phyloP scores from a whole-genome alignment of 495 filamentous ascomycete species.

The Daldinia caldariorum region DNA sequence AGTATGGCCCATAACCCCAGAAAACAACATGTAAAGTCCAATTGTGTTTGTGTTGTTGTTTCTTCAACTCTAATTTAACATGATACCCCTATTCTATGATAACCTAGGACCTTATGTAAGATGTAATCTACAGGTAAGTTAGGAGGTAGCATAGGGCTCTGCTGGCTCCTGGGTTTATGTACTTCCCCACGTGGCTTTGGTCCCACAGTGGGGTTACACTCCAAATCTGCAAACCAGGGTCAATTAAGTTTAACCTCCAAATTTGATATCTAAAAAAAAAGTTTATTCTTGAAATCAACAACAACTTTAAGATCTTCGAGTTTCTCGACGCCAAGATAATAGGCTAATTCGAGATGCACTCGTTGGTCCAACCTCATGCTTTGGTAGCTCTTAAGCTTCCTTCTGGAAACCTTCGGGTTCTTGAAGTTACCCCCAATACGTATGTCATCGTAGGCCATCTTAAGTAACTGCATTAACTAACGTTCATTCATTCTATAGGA shows the following conservation, averaged over 20 bases:
- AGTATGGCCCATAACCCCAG: no score
- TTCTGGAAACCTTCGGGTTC: slow-evolving; percentile 69
- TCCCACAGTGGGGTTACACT: slow-evolving; percentile 15
- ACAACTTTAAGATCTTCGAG: slow-evolving; percentile 2
- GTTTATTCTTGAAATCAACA: slow-evolving; percentile 6
- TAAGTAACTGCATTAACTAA: slow-evolving; percentile 37
- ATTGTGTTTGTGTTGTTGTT: background rate
- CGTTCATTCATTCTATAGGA: slow-evolving; percentile 58
- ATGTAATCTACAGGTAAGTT: slow-evolving; percentile 8
- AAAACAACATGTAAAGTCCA: no score
- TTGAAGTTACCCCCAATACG: slow-evolving; percentile 79
- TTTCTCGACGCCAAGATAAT: slow-evolving; percentile 5
- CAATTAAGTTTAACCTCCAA: slow-evolving; percentile 11
- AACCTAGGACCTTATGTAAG: slow-evolving; percentile 13
- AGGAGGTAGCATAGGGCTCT: slow-evolving; percentile 5
- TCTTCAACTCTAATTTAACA: background rate
- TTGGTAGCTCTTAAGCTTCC: slow-evolving; percentile 73
- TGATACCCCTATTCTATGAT: background rate
- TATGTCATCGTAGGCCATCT: slow-evolving; percentile 59
- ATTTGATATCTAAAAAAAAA: slow-evolving; percentile 14
- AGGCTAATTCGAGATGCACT: slow-evolving; percentile 41
- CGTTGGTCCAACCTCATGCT: slow-evolving; percentile 67
- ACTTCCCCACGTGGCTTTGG: slow-evolving; percentile 8
- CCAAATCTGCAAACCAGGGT: slow-evolving; percentile 10
- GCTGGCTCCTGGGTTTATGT: background rate